Evolutionary conservation across 2,329 filamentous ascomycete genomes (phyloP).

Genomic region (Fusarium floridanum): DNA sequence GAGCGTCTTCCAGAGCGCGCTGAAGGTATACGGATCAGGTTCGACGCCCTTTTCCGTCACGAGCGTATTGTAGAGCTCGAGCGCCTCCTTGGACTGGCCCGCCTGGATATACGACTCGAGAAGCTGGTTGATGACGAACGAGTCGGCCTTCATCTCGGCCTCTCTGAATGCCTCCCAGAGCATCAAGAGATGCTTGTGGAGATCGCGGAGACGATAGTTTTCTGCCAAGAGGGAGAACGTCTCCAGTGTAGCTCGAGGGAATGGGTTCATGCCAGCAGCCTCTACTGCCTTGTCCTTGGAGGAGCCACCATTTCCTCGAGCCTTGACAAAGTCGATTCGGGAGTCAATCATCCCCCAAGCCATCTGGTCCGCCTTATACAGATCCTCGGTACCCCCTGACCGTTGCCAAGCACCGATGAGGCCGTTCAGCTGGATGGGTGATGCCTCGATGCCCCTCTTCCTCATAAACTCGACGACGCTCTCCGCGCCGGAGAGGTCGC

Average conservation of each 20-base stretch:
- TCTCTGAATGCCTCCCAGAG: conserved; percentile 73
- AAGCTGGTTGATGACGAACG: conserved; percentile 84
- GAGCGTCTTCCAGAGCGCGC: conserved; percentile 74
- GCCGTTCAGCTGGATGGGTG: conserved; percentile 83
- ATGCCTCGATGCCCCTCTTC: conserved; percentile 73
- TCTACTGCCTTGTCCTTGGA: conserved; percentile 2
- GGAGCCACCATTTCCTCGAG: conserved; percentile 50
- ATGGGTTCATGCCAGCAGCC: conserved; percentile 27
- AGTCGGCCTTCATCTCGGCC: conserved; percentile 75
- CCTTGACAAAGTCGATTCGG: conserved; percentile 73
- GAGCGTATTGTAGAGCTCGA: conserved; percentile 68
- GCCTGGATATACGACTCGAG: conserved; percentile 75
- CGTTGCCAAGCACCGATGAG: conserved; percentile 84
- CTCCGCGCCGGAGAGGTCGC: conserved; percentile 77
- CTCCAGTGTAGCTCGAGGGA: conserved; percentile 77
- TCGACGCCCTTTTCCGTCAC: conserved; percentile 61
- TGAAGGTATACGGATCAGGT: conserved; percentile 78
- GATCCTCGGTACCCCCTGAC: conserved; percentile 65
- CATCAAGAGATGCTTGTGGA: conserved; percentile 68
- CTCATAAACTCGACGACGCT: conserved; percentile 83
- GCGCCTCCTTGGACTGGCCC: conserved; percentile 66
- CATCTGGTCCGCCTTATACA: conserved; percentile 74
- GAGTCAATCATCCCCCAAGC: conserved; percentile 83
- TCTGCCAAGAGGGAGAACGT: conserved; percentile 82
- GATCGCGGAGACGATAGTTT: conserved; percentile 74